These are phyloP conservation scores for Annulohypoxylon nitens DNA, from an alignment of 495 filamentous ascomycete species.

Conservation along the genomic window DNA sequence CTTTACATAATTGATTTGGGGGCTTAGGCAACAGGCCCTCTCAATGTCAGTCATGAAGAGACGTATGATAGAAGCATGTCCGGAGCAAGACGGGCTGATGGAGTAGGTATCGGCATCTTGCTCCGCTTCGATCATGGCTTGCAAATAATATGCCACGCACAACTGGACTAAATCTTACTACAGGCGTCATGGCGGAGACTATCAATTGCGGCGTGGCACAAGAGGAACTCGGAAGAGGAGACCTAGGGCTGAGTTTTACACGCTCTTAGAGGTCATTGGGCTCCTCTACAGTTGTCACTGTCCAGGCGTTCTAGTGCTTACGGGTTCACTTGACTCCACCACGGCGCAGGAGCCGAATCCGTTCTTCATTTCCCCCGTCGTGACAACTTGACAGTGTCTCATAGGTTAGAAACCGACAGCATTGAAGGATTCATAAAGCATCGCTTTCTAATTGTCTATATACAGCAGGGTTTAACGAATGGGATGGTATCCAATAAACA, in stretches of 20 bases:
- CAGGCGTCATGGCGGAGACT: background rate
- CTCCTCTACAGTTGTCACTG: background rate
- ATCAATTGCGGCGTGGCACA: slow-evolving; percentile 6
- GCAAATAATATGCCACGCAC: background rate
- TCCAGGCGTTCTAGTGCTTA: background rate
- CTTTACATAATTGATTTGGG: slow-evolving; percentile 1
- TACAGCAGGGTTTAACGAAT: slow-evolving; percentile 16
- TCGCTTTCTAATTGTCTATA: background rate
- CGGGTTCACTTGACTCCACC: background rate
- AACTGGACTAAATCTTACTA: background rate
- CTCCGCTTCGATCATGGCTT: slow-evolving; percentile 1
- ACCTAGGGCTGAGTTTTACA: background rate
- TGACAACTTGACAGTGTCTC: background rate
- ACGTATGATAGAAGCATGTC: background rate
- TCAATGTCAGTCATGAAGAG: background rate
- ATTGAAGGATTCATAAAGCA: background rate
- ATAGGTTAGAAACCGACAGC: background rate
- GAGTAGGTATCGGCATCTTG: background rate
- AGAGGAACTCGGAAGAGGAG: background rate
- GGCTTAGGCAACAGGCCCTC: slow-evolving; percentile 2
- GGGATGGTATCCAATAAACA: background rate
- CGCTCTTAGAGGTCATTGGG: background rate
- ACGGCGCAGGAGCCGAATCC: background rate
- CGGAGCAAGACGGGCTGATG: background rate
- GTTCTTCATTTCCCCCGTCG: background rate